phyloP scores from a whole-genome alignment of 2,329 filamentous ascomycete genomes.

The Fusarium sarcochroum region DNA sequence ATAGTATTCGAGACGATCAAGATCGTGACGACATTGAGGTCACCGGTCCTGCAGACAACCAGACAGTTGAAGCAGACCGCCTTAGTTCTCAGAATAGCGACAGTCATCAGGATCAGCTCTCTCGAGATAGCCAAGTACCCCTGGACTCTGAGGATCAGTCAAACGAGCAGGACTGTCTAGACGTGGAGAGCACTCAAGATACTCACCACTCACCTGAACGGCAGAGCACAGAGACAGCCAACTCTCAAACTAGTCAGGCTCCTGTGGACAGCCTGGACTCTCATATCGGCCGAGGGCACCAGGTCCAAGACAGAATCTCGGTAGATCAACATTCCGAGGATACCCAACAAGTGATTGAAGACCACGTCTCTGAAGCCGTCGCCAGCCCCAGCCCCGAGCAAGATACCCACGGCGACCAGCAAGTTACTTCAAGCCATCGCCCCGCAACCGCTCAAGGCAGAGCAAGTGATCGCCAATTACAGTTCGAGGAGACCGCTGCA shows the following conservation, averaged over 20 bases:
- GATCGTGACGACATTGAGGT: constrained; percentile 5
- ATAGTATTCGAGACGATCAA: not conserved
- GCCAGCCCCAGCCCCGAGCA: not conserved
- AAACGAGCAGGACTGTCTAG: not conserved
- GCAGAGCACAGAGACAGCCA: constrained; percentile 15
- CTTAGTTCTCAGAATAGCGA: not conserved
- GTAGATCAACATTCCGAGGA: constrained; percentile 1
- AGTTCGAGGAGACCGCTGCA: not conserved
- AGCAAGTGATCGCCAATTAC: not conserved
- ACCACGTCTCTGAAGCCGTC: not conserved
- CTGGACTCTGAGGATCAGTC: not conserved
- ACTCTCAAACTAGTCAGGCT: constrained; percentile 6
- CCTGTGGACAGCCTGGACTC: not conserved
- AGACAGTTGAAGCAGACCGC: not conserved
- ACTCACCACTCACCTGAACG: not conserved
- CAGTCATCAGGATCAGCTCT: not conserved
- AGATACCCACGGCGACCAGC: not conserved
- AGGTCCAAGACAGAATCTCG: constrained; percentile 10
- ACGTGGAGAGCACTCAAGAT: not conserved
- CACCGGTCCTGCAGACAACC: not conserved
- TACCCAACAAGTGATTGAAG: not conserved
- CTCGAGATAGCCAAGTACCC: not conserved
- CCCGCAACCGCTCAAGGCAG: not conserved
- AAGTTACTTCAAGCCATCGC: not conserved
- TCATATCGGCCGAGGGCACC: not conserved